Evolutionary conservation across 345 rosid species (phyloP).

Genomic region (Populus tremula): DNA sequence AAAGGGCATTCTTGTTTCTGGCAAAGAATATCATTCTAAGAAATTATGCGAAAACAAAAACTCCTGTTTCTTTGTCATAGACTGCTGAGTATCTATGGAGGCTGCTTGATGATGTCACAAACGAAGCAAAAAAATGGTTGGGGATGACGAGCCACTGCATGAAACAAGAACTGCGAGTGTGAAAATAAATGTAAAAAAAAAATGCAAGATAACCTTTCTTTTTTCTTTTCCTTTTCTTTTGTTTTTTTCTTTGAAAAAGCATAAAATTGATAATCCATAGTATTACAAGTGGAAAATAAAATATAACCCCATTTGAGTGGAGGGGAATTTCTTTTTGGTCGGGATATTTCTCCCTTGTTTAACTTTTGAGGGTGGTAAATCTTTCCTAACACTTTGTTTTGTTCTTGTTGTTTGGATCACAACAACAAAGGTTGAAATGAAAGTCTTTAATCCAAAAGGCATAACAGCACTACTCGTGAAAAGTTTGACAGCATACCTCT

Average conservation of each 20-base stretch:
- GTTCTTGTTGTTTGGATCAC: too few species aligned
- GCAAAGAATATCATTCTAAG: constrained; percentile 28
- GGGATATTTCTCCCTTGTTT: too few species aligned
- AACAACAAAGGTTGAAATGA: too few species aligned
- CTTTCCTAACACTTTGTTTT: too few species aligned
- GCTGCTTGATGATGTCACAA: not conserved
- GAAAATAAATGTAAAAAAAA: not conserved
- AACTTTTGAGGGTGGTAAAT: too few species aligned
- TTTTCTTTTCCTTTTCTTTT: too few species aligned
- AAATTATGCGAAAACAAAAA: constrained; percentile 5
- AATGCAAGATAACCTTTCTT: too few species aligned
- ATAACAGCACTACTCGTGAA: too few species aligned
- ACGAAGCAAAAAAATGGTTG: constrained; percentile 11
- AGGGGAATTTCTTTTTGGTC: too few species aligned
- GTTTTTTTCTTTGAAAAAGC: not conserved
- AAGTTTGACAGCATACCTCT: constrained; percentile 22
- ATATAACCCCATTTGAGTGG: not conserved
- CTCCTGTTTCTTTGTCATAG: constrained; percentile 14
- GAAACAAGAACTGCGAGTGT: constrained; percentile 9
- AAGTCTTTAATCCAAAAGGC: too few species aligned
- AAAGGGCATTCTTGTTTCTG: constrained; percentile 13
- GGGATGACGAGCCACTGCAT: constrained; percentile 4
- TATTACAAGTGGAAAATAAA: not conserved
- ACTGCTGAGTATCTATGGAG: constrained; percentile 1
- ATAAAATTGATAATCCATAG: not conserved